phyloP scores from a whole-genome alignment of 495 filamentous ascomycete species.

The Aspergillus hancockii region DNA sequence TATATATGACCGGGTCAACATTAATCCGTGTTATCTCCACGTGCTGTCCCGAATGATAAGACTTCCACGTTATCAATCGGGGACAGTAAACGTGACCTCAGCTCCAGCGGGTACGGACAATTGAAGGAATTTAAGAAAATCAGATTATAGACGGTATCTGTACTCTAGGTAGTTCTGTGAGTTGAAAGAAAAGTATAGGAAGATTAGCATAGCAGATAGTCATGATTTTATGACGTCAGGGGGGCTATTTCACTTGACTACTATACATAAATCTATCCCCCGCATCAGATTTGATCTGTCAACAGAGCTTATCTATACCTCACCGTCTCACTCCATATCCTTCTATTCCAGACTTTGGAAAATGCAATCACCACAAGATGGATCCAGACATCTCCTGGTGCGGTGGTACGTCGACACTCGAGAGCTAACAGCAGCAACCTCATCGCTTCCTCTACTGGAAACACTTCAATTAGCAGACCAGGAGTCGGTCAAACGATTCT shows the following conservation, averaged over 20 bases:
- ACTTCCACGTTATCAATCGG: background rate
- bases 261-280: background rate
- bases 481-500: conserved; percentile 35
- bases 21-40: conserved; percentile 25
- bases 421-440: conserved; percentile 29
- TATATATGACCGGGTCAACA: conserved; percentile 12
- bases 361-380: conserved; percentile 4
- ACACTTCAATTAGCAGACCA: conserved; percentile 39
- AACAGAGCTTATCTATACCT: background rate
- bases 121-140: background rate
- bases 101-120: background rate
- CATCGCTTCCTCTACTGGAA: conserved; percentile 38
- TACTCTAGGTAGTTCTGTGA: no score
- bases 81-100: background rate
- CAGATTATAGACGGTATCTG: no score
- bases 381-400: conserved; percentile 11
- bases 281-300: background rate
- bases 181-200: no score
- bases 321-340: background rate
- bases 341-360: background rate
- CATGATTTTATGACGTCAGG: background rate
- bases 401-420: conserved; percentile 51
- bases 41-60: conserved; percentile 29
- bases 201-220: no score
- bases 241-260: background rate